Evolutionary conservation across 2,329 filamentous ascomycete genomes (phyloP).

Genomic region (Fusarium sp.): DNA sequence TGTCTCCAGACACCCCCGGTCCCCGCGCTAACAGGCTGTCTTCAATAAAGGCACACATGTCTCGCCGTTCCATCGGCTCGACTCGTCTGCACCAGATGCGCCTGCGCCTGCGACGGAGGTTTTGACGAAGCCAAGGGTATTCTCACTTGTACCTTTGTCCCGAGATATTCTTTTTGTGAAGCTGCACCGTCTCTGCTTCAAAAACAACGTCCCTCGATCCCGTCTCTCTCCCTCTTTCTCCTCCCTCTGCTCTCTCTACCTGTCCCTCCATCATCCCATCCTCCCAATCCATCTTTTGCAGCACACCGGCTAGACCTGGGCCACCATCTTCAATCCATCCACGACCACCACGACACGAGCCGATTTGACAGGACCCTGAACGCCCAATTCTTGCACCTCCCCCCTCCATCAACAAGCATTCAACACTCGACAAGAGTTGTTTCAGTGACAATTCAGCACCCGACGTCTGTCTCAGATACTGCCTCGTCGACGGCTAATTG

Average conservation of each 20-base stretch:
- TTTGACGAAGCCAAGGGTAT: slow-evolving; percentile 32
- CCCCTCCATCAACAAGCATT: slow-evolving; percentile 7
- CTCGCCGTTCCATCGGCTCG: slow-evolving; percentile 62
- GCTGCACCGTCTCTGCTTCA: slow-evolving; percentile 31
- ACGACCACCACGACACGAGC: slow-evolving; percentile 21
- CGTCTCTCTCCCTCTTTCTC: slow-evolving; percentile 12
- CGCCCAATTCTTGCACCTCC: slow-evolving; percentile 7
- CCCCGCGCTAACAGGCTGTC: slow-evolving; percentile 67
- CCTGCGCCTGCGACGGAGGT: slow-evolving; percentile 61
- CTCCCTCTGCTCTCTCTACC: neutral
- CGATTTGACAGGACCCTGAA: slow-evolving; percentile 32
- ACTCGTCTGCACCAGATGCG: slow-evolving; percentile 64
- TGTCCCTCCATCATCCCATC: slow-evolving; percentile 15
- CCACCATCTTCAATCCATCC: slow-evolving; percentile 7
- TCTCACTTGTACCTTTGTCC: slow-evolving; percentile 15
- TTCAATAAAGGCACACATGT: slow-evolving; percentile 77
- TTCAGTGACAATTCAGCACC: slow-evolving; percentile 32
- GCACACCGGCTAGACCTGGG: slow-evolving; percentile 2
- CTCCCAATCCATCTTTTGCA: slow-evolving; percentile 22
- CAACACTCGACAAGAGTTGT: slow-evolving; percentile 27
- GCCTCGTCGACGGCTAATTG: neutral
- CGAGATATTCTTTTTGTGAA: slow-evolving; percentile 20
- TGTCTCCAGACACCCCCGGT: slow-evolving; percentile 63
- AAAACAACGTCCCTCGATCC: slow-evolving; percentile 13
- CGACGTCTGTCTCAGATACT: slow-evolving; percentile 26